Evolutionary conservation across 345 rosid genomes (phyloP), one percentile per base, ranked within the genome.

Genomic region (Sonneratia caseolaris): DNA sequence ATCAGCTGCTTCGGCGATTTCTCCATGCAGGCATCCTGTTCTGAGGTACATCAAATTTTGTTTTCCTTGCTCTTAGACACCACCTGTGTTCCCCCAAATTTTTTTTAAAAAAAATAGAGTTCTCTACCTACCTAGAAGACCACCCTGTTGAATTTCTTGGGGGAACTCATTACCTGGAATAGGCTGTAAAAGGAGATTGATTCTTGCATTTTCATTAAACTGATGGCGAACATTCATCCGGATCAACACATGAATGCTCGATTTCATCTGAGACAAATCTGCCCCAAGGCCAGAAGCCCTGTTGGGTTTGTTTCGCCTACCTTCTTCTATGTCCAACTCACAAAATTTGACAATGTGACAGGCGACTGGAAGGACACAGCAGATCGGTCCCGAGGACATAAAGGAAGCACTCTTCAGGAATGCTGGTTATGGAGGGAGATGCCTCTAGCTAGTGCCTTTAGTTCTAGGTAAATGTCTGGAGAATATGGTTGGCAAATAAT

Each of bases 361-460:
- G 66, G 66, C 3, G 38, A 62, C 2, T 1, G 82, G 84, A 84
- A 77, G 75, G 75, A 68, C 66, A 62, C 36, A 80, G 15, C 51
- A 9, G 65, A 12, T 85, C 10, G 80, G 79, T 70, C 73, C 93
- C 40, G 97, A 92, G 75, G 97, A 92, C 73, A 86, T 95, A 80
- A 92, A 92, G 85, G 96, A 95, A 78, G 88, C 97, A 70, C 76
- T 95, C 37, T 89, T 88, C 78, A 78, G 88, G 81, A 89, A 84
- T 82, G 97, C 99, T 73, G 99, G 99, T 37, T 90, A 95, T 73
- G 99, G 96, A 82, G 99, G 99, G 77, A 90, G 85, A 80, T 92
- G 93, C 74, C 73, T 86, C 83, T 84, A 82, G 79, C 14, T 57
- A 21, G 8, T 57, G 10, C 64, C 15, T 13, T 13, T 47, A 47